Evolutionary conservation across 2,329 filamentous ascomycete genomes (phyloP).

Genomic region (Chaetomium strumarium): DNA sequence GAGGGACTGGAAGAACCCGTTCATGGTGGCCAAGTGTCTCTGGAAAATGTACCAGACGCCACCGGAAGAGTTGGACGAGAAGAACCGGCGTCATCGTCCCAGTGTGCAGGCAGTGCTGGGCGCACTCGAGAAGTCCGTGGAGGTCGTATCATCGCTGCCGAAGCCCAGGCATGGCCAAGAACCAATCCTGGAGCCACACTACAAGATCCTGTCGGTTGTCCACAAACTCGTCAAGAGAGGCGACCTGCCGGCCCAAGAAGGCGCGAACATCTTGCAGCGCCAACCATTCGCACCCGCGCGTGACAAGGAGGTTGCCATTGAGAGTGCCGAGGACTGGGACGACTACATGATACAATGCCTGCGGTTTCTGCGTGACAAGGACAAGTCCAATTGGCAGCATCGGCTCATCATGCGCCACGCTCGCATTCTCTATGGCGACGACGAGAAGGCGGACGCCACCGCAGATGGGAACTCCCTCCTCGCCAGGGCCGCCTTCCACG

Average conservation of each 20-base stretch:
- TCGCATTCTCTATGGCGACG: constrained; percentile 45
- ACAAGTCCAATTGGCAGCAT: constrained; percentile 95
- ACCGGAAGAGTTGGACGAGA: constrained; percentile 37
- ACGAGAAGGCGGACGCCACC: constrained; percentile 34
- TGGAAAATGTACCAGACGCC: constrained; percentile 58
- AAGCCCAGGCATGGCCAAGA: constrained; percentile 58
- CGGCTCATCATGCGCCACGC: constrained; percentile 75
- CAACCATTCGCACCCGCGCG: constrained; percentile 49
- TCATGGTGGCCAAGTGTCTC: constrained; percentile 57
- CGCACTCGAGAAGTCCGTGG: constrained; percentile 46
- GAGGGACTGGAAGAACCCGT: constrained; percentile 53
- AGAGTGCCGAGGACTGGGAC: constrained; percentile 58
- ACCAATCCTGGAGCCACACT: constrained; percentile 84
- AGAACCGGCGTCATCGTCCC: constrained; percentile 36
- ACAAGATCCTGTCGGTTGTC: constrained; percentile 77
- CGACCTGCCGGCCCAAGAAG: constrained; percentile 44
- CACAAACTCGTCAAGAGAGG: constrained; percentile 68
- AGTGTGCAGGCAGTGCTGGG: constrained; percentile 39
- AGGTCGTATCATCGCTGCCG: constrained; percentile 45
- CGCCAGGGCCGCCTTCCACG: constrained; percentile 72
- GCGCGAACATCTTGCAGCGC: constrained; percentile 47
- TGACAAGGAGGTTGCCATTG: constrained; percentile 43
- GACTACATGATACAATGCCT: constrained; percentile 48
- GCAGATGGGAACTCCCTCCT: constrained; percentile 52
- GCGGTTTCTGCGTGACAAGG: constrained; percentile 56